phyloP scores from a whole-genome alignment of 495 filamentous ascomycete species.

The Aspergillus sclerotioniger region DNA sequence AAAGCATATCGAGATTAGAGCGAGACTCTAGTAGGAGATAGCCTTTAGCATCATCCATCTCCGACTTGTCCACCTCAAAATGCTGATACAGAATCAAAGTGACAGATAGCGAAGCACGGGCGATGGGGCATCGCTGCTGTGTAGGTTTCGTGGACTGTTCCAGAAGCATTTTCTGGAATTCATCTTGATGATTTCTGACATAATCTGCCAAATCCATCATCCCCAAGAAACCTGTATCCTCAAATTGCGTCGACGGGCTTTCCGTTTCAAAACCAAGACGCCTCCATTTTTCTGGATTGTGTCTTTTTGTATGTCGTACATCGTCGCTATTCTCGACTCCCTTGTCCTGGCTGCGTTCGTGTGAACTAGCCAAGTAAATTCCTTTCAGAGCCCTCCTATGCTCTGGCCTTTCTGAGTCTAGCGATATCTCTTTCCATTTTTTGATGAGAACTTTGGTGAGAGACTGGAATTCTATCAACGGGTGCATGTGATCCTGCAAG shows the following conservation, averaged over 20 bases:
- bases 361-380: conserved; percentile 78
- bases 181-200: conserved; percentile 84
- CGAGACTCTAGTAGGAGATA: conserved; percentile 76
- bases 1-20: conserved; percentile 79
- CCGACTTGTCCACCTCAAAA: conserved; percentile 89
- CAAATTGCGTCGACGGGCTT: conserved; percentile 79
- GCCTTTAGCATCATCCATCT: conserved; percentile 74
- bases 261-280: conserved; percentile 91
- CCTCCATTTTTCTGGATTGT: conserved; percentile 92
- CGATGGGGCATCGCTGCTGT: conserved; percentile 80
- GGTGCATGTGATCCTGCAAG: conserved; percentile 90
- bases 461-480: conserved; percentile 88
- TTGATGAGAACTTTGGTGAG: conserved; percentile 85
- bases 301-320: conserved; percentile 58
- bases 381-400: conserved; percentile 85
- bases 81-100: conserved; percentile 90
- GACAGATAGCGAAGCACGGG: conserved; percentile 81
- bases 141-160: conserved; percentile 78
- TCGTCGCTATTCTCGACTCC: conserved; percentile 34
- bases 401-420: conserved; percentile 84
- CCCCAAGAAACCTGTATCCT: conserved; percentile 81
- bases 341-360: conserved; percentile 47
- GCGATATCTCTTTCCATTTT: conserved; percentile 83
- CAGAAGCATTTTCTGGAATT: conserved; percentile 84
- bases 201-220: conserved; percentile 98